phyloP scores from a whole-genome alignment of 164 flowering plant species.

The Vitis riparia region DNA sequence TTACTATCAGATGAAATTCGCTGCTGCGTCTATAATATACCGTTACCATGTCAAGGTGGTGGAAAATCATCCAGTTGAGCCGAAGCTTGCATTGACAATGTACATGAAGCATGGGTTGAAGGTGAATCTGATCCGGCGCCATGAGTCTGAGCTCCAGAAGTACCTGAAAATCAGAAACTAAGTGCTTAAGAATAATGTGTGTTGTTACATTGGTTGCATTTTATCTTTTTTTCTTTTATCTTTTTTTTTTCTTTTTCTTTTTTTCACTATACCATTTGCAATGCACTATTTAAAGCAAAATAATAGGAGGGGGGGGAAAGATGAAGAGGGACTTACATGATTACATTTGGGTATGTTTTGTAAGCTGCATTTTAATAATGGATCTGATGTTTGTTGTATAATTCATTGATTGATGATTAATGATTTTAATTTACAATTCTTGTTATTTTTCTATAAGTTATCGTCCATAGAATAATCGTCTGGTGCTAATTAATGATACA shows the following conservation, averaged over 20 bases:
- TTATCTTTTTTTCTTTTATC: too few relatives aligned
- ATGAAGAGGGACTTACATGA: not conserved
- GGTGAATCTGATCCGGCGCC: constrained; percentile 56
- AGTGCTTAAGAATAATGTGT: too few relatives aligned
- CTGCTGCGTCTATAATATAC: constrained; percentile 67
- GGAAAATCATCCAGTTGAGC: constrained; percentile 58
- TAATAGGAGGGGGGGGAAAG: not conserved
- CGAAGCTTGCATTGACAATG: constrained; percentile 88
- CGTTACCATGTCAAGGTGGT: constrained; percentile 70
- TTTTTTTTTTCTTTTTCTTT: too few relatives aligned
- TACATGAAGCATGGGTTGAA: constrained; percentile 91
- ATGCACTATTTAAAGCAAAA: not conserved
- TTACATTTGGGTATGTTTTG: not conserved
- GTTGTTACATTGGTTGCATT: too few relatives aligned
- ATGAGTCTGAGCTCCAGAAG: constrained; percentile 31
- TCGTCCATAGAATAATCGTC: too few relatives aligned
- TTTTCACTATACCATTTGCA: too few relatives aligned
- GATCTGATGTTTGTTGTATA: not conserved
- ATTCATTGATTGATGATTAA: not conserved
- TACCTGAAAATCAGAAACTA: not conserved
- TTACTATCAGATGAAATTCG: constrained; percentile 88
- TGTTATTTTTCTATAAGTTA: not conserved
- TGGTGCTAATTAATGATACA: too few relatives aligned
- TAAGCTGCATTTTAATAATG: not conserved
- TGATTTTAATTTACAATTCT: not conserved